These are phyloP conservation scores for Ceratocystis destructans DNA, from an alignment of 2,329 filamentous ascomycete genomes.

Conservation along the genomic window DNA sequence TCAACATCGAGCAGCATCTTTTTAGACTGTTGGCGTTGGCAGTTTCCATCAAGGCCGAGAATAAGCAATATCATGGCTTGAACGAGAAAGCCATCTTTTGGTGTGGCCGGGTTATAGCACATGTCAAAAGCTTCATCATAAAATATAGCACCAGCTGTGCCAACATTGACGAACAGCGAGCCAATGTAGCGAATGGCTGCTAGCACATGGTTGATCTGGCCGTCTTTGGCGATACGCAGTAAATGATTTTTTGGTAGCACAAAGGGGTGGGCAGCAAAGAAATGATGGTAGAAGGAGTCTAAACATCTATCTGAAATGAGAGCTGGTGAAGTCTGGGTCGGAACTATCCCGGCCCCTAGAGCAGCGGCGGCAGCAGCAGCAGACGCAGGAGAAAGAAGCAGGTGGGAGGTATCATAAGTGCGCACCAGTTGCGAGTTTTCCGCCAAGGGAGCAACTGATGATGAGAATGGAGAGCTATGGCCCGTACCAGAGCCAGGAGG, in stretches of 20 bases:
- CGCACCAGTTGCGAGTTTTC: conserved; percentile 32
- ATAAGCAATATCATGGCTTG: conserved; percentile 67
- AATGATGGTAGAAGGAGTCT: conserved; percentile 45
- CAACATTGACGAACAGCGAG: conserved; percentile 40
- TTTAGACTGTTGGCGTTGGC: conserved; percentile 54
- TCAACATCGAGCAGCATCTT: conserved; percentile 55
- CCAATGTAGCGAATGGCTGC: conserved; percentile 44
- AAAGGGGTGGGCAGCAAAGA: conserved; percentile 45
- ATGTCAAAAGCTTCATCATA: conserved; percentile 45
- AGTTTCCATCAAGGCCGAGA: conserved; percentile 64
- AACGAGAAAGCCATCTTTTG: conserved; percentile 49
- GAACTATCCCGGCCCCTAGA: conserved; percentile 16
- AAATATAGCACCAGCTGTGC: conserved; percentile 34
- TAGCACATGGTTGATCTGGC: conserved; percentile 35
- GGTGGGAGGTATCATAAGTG: conserved; percentile 22
- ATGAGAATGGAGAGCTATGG: conserved; percentile 18
- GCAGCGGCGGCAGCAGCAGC: conserved; percentile 19
- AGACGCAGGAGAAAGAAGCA: conserved; percentile 14
- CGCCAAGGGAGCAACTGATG: conserved; percentile 21
- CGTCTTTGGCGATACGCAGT: conserved; percentile 35
- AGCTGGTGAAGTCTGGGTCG: conserved; percentile 24
- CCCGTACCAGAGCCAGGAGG: background rate
- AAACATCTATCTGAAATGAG: conserved; percentile 40
- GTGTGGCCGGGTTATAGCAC: conserved; percentile 33
- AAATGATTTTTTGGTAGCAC: conserved; percentile 41